Percentiles rank a stretch among this genome's conserved stretches.
These are phyloP conservation scores for Danielozyma ontarioensis DNA, from an alignment of 805 yeast species.

Conservation along the genomic window DNA sequence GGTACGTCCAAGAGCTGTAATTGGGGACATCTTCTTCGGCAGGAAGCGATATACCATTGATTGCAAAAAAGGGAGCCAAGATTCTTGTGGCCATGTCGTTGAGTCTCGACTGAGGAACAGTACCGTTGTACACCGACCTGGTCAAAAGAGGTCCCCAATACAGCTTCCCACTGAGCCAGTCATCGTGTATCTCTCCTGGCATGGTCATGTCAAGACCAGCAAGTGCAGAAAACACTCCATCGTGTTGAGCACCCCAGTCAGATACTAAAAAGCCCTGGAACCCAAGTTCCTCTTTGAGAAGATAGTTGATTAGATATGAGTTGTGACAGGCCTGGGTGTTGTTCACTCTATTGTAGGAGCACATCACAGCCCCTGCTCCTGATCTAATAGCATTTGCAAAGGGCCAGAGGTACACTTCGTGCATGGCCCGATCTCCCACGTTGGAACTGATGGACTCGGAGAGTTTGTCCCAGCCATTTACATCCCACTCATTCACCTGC, in stretches of 20 bases:
- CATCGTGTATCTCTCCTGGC: constrained; percentile 56
- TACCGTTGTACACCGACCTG: constrained; percentile 48
- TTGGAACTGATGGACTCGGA: constrained; percentile 44
- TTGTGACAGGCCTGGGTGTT: constrained; percentile 58
- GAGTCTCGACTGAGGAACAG: constrained; percentile 47
- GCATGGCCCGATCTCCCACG: constrained; percentile 58
- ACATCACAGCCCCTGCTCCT: constrained; percentile 59
- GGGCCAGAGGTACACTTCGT: constrained; percentile 61
- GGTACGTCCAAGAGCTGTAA: constrained; percentile 55
- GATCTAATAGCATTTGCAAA: constrained; percentile 59
- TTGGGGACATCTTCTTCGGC: constrained; percentile 43
- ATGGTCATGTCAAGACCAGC: constrained; percentile 63
- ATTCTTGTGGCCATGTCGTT: constrained; percentile 62
- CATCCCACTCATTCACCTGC: constrained; percentile 47
- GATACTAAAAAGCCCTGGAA: constrained; percentile 65
- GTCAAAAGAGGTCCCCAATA: constrained; percentile 57
- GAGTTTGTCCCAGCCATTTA: constrained; percentile 39
- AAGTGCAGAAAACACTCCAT: constrained; percentile 51
- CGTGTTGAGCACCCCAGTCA: constrained; percentile 63
- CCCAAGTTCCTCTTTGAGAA: constrained; percentile 57
- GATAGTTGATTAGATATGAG: constrained; percentile 46
- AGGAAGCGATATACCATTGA: constrained; percentile 33
- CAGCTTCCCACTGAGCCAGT: constrained; percentile 49
- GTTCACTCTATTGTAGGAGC: constrained; percentile 54
- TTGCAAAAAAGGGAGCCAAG: constrained; percentile 50